phyloP scores from a whole-genome alignment of 2,329 filamentous ascomycete species.

The Cladorrhinum sp. region DNA sequence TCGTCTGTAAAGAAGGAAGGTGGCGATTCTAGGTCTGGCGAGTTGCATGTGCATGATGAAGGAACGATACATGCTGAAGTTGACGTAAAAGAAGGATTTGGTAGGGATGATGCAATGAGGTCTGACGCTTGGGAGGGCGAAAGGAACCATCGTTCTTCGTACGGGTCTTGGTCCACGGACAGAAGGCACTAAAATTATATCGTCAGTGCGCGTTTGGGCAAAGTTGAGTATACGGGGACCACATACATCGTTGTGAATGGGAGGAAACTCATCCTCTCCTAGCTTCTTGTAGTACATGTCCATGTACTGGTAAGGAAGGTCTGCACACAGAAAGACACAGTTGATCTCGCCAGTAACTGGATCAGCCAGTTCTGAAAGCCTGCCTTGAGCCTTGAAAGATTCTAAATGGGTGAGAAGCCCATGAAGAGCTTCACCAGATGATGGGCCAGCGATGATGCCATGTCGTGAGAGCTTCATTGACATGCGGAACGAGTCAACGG shows the following conservation, averaged over 20 bases:
- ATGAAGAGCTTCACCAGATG: slow-evolving; percentile 52
- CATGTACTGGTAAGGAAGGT: slow-evolving; percentile 56
- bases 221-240: background rate
- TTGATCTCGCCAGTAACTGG: slow-evolving; percentile 40
- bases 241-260: slow-evolving; percentile 31
- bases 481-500: slow-evolving; percentile 45
- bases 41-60: background rate
- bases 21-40: background rate
- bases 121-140: background rate
- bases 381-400: slow-evolving; percentile 43
- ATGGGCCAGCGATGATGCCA: slow-evolving; percentile 54
- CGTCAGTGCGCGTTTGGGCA: background rate
- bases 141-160: slow-evolving; percentile 6
- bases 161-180: background rate
- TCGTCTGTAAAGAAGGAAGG: background rate
- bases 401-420: slow-evolving; percentile 47
- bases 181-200: background rate
- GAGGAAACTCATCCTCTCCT: slow-evolving; percentile 41
- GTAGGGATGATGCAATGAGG: background rate
- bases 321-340: slow-evolving; percentile 55
- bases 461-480: slow-evolving; percentile 51
- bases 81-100: background rate
- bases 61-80: background rate
- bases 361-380: slow-evolving; percentile 42
- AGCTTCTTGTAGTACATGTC: slow-evolving; percentile 52